Base-by-base conservation (phyloP, 345 rosid species). In the Trapa incisa region DNA sequence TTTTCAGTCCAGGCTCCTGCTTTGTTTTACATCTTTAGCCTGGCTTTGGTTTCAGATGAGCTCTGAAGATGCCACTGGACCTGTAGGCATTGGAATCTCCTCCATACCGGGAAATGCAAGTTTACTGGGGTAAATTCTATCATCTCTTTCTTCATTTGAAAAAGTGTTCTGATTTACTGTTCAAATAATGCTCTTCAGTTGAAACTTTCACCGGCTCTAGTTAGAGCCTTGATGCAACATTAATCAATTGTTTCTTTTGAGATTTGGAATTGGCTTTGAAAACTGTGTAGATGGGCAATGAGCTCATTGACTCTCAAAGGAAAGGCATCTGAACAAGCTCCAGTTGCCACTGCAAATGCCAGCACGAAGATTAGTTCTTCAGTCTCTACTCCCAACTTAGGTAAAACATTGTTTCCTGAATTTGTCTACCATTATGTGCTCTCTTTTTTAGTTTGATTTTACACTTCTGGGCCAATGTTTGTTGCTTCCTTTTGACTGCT, bases 281-380 rank as follows among this genome's bases (percentile, higher is more conserved):
- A 60, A 37, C 65, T 37, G 37, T 76, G 76, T 80, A 91, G 99
- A 76, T 94, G 99, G 99, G 99, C 99, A 69, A 87, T 94, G 91
- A 94, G 97, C 82, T 94, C 99, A 70, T 83, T 94, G 82, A 91
- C 93, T 61, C 87, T 85, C 37, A 94, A 91, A 85, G 96, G 96
- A 64, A 94, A 91, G 81, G 87, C 87, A 72, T 83, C 88, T 38
- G 96, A 94, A 65, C 99, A 89, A 71, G 81, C 86, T 64, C 70
- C 89, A 61, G 80, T 89, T 76, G 80, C 91, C 71, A 72, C 91
- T 53, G 78, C 87, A 68, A 84, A 76, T 68, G 75, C 90, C 56
- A 80, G 73, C 57, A 58, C 83, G 50, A 42, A 11, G 58, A 61
- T 77, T 22, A 74, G 84, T 72, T 76, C 96, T 61, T 66, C 77